phyloP scores from a whole-genome alignment of 352 stramenopile species.

The Pythium aristosporum region DNA sequence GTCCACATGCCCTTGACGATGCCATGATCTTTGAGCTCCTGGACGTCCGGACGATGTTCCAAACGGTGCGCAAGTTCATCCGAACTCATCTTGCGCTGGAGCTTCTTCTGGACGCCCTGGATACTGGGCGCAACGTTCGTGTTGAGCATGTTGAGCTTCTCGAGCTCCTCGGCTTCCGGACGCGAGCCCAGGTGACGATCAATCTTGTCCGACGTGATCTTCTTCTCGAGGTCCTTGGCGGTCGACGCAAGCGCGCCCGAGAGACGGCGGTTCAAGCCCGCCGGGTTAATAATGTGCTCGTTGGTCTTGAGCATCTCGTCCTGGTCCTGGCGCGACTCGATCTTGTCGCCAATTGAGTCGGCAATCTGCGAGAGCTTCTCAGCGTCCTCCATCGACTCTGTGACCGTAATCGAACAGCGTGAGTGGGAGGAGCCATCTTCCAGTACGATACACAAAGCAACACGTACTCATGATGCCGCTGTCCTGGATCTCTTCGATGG shows the following conservation, averaged over 20 bases:
- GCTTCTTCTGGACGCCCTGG: slow-evolving; percentile 70
- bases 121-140: slow-evolving; percentile 53
- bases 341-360: slow-evolving; percentile 44
- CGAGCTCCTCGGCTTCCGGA: slow-evolving; percentile 37
- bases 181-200: slow-evolving; percentile 60
- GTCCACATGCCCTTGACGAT: slow-evolving; percentile 51
- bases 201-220: slow-evolving; percentile 64
- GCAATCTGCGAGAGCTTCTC: slow-evolving; percentile 40
- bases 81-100: slow-evolving; percentile 72
- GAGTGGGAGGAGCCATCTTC: not conserved
- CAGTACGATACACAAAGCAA: not conserved
- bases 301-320: slow-evolving; percentile 50
- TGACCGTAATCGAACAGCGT: not conserved
- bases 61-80: slow-evolving; percentile 70
- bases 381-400: slow-evolving; percentile 40
- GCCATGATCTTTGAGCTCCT: slow-evolving; percentile 68
- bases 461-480: slow-evolving; percentile 44
- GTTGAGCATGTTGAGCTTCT: slow-evolving; percentile 59
- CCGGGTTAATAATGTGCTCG: slow-evolving; percentile 54
- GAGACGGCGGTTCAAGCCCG: slow-evolving; percentile 36
- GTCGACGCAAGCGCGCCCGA: slow-evolving; percentile 43
- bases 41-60: slow-evolving; percentile 65
- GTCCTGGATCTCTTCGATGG: slow-evolving; percentile 46
- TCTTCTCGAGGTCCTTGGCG: slow-evolving; percentile 48
- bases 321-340: slow-evolving; percentile 44